A percentile compares a stretch with the other conserved stretches of the same genome.
Conservation (phyloP, 2,329 filamentous ascomycete species). For the Aspergillus ibericus region DNA sequence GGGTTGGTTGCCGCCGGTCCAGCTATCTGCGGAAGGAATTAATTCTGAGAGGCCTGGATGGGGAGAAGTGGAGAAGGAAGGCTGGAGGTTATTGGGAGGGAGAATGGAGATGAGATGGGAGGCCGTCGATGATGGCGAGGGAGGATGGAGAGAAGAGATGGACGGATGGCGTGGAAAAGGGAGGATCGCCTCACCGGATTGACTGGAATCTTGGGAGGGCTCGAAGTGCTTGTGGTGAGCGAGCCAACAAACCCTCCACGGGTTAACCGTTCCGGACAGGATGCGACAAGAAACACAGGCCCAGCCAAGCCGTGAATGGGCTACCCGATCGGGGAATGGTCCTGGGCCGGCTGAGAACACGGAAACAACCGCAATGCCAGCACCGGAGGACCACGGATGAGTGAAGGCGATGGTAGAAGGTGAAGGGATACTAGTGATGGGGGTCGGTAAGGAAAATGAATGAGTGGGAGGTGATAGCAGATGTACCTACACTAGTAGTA, state of each 20-base stretch:
- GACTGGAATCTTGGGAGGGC: conserved; percentile 19
- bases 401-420: conserved; percentile 1
- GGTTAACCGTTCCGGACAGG: conserved; percentile 13
- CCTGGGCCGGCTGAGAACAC: not conserved
- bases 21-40: conserved; percentile 16
- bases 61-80: conserved; percentile 8
- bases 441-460: conserved; percentile 1
- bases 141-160: conserved; percentile 7
- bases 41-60: conserved; percentile 13
- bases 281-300: conserved; percentile 10
- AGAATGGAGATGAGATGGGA: conserved; percentile 12
- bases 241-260: conserved; percentile 19
- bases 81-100: conserved; percentile 6
- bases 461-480: not conserved
- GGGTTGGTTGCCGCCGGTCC: conserved; percentile 11
- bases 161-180: conserved; percentile 9
- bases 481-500: not conserved
- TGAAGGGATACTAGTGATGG: conserved; percentile 1
- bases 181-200: conserved; percentile 18
- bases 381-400: conserved; percentile 2
- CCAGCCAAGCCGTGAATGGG: conserved; percentile 6
- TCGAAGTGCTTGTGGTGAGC: conserved; percentile 17
- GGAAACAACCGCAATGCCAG: not conserved
- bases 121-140: conserved; percentile 8
- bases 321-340: conserved; percentile 1